Conservation (phyloP, 805 yeast species). For the Saccharomyces mikatae region DNA sequence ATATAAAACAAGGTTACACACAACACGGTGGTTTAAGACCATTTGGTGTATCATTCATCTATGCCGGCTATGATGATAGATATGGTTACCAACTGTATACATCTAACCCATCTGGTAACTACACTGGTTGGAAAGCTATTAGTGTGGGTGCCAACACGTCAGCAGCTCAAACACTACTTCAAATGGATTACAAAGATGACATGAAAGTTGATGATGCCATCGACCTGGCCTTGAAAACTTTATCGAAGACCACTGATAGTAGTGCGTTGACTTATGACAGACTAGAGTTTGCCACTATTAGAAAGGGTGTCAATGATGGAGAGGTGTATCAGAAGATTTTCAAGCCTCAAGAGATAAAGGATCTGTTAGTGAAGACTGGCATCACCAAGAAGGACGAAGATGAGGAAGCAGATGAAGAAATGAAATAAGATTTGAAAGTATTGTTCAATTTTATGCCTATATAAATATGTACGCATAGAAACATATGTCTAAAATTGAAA, state of each 20-base stretch:
- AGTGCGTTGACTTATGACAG: constrained; percentile 81
- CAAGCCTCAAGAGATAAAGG: constrained; percentile 71
- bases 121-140: constrained; percentile 97
- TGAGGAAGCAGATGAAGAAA: constrained; percentile 26
- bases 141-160: constrained; percentile 93
- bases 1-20: constrained; percentile 94
- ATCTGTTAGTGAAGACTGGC: constrained; percentile 62
- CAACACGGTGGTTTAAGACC: constrained; percentile 99
- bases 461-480: neutral
- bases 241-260: constrained; percentile 89
- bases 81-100: constrained; percentile 88
- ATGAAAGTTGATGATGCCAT: constrained; percentile 66
- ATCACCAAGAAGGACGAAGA: constrained; percentile 53
- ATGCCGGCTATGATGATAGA: constrained; percentile 90
- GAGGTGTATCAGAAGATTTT: constrained; percentile 63
- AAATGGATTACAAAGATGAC: constrained; percentile 89
- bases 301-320: constrained; percentile 38
- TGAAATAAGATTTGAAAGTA: constrained; percentile 13
- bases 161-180: constrained; percentile 90
- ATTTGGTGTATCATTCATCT: constrained; percentile 91
- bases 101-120: constrained; percentile 95
- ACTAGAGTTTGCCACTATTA: constrained; percentile 84
- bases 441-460: neutral
- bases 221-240: constrained; percentile 80
- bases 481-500: neutral